Conservation (phyloP, 2,329 filamentous ascomycete species). For the Uncinocarpus reesii region DNA sequence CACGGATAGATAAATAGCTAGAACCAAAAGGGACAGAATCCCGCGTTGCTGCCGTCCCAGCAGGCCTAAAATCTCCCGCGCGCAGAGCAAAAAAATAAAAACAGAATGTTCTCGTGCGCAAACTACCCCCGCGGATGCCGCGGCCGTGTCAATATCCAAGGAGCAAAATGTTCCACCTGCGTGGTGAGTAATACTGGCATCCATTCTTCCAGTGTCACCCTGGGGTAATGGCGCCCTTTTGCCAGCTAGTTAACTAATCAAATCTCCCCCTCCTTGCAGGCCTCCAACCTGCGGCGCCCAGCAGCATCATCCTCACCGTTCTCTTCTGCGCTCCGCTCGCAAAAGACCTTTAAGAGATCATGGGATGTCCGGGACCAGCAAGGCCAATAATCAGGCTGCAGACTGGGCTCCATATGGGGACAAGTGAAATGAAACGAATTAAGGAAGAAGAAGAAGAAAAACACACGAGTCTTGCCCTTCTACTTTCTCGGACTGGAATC, state of each 20-base stretch:
- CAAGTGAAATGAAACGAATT: neutral
- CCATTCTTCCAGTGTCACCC: too few species aligned
- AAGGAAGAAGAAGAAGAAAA: neutral
- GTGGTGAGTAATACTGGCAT: slow-evolving; percentile 28
- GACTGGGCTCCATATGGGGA: neutral
- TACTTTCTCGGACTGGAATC: slow-evolving; percentile 13
- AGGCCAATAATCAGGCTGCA: too few species aligned
- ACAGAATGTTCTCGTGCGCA: slow-evolving; percentile 39
- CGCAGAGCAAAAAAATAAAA: too few species aligned
- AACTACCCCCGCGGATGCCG: slow-evolving; percentile 41
- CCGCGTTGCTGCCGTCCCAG: too few species aligned
- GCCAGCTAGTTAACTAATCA: too few species aligned
- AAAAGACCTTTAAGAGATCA: slow-evolving; percentile 15
- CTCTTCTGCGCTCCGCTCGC: slow-evolving; percentile 19
- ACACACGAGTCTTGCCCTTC: neutral
- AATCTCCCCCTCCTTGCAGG: slow-evolving; percentile 18
- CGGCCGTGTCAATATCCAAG: slow-evolving; percentile 36
- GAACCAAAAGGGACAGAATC: too few species aligned
- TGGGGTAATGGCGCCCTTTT: too few species aligned
- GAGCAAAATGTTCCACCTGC: slow-evolving; percentile 38
- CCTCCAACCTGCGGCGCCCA: slow-evolving; percentile 32
- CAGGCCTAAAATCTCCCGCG: too few species aligned
- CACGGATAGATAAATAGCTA: too few species aligned
- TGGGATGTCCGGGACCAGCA: slow-evolving; percentile 10
- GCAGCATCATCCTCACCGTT: slow-evolving; percentile 32